Evolutionary conservation across 441 rosid species (phyloP).

Genomic region (Adansonia madagascariensis): DNA sequence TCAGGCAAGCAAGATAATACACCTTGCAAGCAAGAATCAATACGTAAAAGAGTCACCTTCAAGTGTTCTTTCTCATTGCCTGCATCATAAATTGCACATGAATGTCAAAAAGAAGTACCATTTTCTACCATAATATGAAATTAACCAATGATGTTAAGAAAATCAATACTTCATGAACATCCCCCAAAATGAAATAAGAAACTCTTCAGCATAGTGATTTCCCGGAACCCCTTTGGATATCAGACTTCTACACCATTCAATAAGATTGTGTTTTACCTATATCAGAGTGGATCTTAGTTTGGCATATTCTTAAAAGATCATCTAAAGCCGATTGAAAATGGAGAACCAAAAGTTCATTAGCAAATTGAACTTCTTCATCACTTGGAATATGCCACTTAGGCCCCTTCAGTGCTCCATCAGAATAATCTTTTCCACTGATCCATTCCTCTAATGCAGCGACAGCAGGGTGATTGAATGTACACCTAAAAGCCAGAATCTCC

Average conservation of each 20-base stretch:
- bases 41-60: constrained; percentile 98
- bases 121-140: constrained; percentile 17
- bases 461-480: constrained; percentile 77
- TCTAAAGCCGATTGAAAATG: constrained; percentile 93
- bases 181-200: constrained; percentile 14
- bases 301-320: constrained; percentile 84
- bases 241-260: constrained; percentile 6
- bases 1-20: constrained; percentile 99
- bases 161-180: constrained; percentile 19
- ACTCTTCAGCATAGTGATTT: constrained; percentile 13
- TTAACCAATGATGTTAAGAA: not conserved
- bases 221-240: constrained; percentile 20
- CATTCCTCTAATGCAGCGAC: constrained; percentile 86
- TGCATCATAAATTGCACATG: constrained; percentile 45
- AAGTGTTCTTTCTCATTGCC: constrained; percentile 98
- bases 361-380: constrained; percentile 89
- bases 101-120: constrained; percentile 20
- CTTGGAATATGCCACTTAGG: constrained; percentile 96
- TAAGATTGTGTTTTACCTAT: constrained; percentile 56
- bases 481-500: constrained; percentile 55
- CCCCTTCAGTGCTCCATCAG: constrained; percentile 49
- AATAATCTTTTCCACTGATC: constrained; percentile 89
- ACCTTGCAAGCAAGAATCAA: constrained; percentile 97
- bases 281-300: constrained; percentile 79
- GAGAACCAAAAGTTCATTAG: constrained; percentile 87